Conservation (phyloP, 2,329 filamentous ascomycete genomes). For the Rutstroemia sydowiana region DNA sequence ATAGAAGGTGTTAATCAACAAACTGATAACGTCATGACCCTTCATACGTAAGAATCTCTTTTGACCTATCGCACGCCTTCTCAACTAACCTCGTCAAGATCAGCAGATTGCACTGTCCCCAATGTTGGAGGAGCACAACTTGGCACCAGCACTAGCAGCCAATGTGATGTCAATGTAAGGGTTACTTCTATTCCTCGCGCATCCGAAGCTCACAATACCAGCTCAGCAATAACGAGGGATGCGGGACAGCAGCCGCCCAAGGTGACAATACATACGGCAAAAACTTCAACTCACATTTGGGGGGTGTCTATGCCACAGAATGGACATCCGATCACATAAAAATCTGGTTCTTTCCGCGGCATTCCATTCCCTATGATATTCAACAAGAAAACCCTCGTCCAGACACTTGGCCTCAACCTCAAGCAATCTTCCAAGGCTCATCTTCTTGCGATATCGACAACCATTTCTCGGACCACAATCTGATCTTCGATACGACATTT, state of each 20-base stretch:
- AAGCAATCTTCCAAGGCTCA: conserved; percentile 60
- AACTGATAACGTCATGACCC: background rate
- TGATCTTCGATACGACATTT: conserved; percentile 78
- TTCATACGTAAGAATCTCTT: background rate
- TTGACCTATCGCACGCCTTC: too few species aligned
- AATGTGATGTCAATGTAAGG: conserved; percentile 2
- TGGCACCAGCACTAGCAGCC: background rate
- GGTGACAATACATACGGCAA: conserved; percentile 42
- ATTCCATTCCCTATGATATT: conserved; percentile 57
- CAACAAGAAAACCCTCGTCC: conserved; percentile 53
- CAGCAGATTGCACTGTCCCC: conserved; percentile 5
- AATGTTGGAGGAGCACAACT: background rate
- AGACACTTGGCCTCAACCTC: conserved; percentile 58
- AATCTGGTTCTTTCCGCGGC: conserved; percentile 75
- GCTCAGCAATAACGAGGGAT: background rate
- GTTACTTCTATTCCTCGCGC: background rate
- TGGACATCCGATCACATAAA: conserved; percentile 68
- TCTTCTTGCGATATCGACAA: conserved; percentile 63
- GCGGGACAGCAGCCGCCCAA: conserved; percentile 16
- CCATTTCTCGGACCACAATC: conserved; percentile 64
- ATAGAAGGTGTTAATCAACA: conserved; percentile 7
- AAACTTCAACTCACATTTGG: conserved; percentile 56
- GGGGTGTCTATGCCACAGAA: conserved; percentile 67
- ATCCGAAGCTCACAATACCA: background rate
- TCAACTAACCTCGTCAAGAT: background rate